Base-by-base conservation (phyloP, 2,329 filamentous ascomycete genomes). In the Microdochium nivale region DNA sequence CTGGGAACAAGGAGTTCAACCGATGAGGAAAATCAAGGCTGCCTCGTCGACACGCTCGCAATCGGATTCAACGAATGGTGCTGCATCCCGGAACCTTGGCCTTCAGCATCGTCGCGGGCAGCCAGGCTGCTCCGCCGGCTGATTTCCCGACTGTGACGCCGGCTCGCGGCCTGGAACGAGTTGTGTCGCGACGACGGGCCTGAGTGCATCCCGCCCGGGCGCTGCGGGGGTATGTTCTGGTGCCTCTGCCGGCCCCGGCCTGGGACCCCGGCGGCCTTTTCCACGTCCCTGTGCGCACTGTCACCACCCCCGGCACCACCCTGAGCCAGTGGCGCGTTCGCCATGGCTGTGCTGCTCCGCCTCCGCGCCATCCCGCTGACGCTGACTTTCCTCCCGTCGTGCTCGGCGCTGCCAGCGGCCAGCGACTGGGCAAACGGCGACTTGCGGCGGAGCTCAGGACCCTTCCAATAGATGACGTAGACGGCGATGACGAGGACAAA, bases 351-450 rank as follows among this genome's bases (percentile, higher is more conserved):
- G 40, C n/a, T 23, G 19, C 19, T 44, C 14, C 40, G 40, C 40
- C 40, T 21, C 40, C 40, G n/a, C 19, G 40, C 40, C 16, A 23
- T 5, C 40, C 40, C 40, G 40, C 14, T 19, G 16, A 44, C 40
- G 40, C 40, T 44, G 46, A 47, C 46, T 8, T 21, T 25, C 4
- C 46, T 3, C 3, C 60, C 59, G 9, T 54, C 52, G 23, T 54
- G 51, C 16, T 62, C 53, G 16, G 52, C 54, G 9, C 49, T 52
- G 5, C 57, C 75, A 19, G 70, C 68, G 11, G 78, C 78, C 2
- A 88, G 68, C 40, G 76, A 76, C 67, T 87, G 83, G 2, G 79
- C 79, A 59, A 82, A 82, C 37, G 74, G 74, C 43, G 74, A 78
- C 33, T 69, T 71, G 32, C 65, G 71, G 2, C 80, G 69, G 9